Evolutionary conservation across 768 basidiomycete genomes (phyloP), one percentile per base, ranked within the genome.

Genomic region (Filobasidium wieringae): DNA sequence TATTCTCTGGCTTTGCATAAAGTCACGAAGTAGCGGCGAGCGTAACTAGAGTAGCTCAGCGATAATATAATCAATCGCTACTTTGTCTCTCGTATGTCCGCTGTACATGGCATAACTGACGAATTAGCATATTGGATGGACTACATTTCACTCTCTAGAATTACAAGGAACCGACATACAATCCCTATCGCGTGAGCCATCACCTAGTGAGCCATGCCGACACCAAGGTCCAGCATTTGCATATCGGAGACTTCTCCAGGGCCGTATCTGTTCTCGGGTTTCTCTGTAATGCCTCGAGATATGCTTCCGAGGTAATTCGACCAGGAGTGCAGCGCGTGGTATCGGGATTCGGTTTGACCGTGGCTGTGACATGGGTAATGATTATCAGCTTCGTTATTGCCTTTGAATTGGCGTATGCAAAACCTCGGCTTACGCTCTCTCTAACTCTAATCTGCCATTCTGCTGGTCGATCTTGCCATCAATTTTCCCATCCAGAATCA

Each of bases 381-480:
- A 8, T 2, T n/a, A 11, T 1, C 30, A 1, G n/a, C 5, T 4
- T 55, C 41, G 33, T 24, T 37, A 19, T 22, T 6, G 27, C 19
- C 17, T 53, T 19, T 8, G 5, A 37, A 37, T 37, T n/a, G 36
- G n/a, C 9, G 11, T 9, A 37, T 9, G 36, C 37, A 11, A 55
- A 22, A 17, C 24, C 41, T 29, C 5, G 15, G 67, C 74, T 64
- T 40, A 76, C 74, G 89, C 84, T 70, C 83, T 78, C 65, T 93
- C 91, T 36, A 99, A 78, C 67, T 97, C 89, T 15, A 99, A 78
- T 54, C 88, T 79, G 80, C 91, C 91, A 34, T 87, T 83, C 36
- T 95, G 90, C 76, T 99, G 95, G 74, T 99, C 93, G 68, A 99
- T 96, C 63, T 84, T 81, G 11, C 95, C 95, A 64, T 93, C 88